Evolutionary conservation across 2,329 filamentous ascomycete species (phyloP).

Genomic region (Arachnopeziza araneosa): DNA sequence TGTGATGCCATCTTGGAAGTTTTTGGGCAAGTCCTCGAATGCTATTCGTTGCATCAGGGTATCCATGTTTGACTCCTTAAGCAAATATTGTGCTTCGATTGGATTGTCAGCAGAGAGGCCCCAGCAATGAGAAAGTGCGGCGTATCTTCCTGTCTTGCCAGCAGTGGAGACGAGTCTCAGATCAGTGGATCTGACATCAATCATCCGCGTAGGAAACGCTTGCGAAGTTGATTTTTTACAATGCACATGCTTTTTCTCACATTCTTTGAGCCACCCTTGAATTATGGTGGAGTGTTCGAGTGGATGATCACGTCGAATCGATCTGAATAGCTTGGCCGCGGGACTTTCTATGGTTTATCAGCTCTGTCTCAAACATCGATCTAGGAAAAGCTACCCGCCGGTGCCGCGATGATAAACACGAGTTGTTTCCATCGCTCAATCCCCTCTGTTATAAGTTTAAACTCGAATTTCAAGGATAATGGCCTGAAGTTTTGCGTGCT

Average conservation of each 20-base stretch:
- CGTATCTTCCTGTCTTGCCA: background rate
- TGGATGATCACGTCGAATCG: background rate
- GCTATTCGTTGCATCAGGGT: background rate
- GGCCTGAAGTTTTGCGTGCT: background rate
- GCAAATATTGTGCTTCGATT: background rate
- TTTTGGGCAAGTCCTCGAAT: background rate
- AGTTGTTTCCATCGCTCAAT: background rate
- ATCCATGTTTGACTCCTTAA: background rate
- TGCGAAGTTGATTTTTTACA: background rate
- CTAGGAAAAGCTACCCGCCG: background rate
- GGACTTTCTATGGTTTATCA: background rate
- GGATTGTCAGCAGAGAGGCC: background rate
- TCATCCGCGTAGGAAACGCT: background rate
- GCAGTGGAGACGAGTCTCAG: background rate
- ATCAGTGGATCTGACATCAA: background rate
- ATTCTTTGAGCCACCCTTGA: background rate
- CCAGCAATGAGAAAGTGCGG: background rate
- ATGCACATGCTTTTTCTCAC: background rate
- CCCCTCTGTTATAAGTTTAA: background rate
- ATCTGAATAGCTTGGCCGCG: background rate
- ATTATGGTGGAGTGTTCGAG: background rate
- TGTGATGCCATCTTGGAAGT: background rate
- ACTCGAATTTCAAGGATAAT: background rate
- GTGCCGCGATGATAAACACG: background rate
- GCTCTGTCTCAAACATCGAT: background rate